phyloP scores from a whole-genome alignment of 176 grass and related monocot species.

The Ensete ventricosum region DNA sequence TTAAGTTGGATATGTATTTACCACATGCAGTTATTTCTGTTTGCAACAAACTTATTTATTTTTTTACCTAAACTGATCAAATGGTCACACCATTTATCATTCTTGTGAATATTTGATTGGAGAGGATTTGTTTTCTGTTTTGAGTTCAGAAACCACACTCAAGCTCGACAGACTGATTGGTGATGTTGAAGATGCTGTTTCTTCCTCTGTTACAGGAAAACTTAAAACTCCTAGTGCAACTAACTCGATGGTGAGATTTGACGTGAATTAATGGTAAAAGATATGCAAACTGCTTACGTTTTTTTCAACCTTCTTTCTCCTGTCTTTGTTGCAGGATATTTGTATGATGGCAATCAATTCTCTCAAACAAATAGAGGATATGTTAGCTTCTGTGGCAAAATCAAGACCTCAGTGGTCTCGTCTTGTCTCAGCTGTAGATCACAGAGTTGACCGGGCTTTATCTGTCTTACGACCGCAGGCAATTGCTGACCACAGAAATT shows the following conservation, averaged over 20 bases:
- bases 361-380: conserved; percentile 72
- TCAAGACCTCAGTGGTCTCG: conserved; percentile 64
- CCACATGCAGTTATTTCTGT: too few relatives aligned
- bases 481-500: conserved; percentile 78
- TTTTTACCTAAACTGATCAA: too few relatives aligned
- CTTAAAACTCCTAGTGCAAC: conserved; percentile 42
- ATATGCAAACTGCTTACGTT: not conserved
- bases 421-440: conserved; percentile 72
- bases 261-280: not conserved
- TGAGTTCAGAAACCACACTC: conserved; percentile 62
- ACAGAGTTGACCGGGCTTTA: conserved; percentile 84
- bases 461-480: conserved; percentile 79
- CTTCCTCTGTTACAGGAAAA: conserved; percentile 59
- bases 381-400: conserved; percentile 44
- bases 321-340: conserved; percentile 37
- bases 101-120: conserved; percentile 24
- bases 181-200: conserved; percentile 75
- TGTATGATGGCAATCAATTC: conserved; percentile 35
- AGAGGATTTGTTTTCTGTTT: conserved; percentile 21
- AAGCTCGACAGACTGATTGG: conserved; percentile 83
- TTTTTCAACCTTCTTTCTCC: not conserved
- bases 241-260: conserved; percentile 53
- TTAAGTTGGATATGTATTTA: not conserved
- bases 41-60: too few relatives aligned
- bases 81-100: conserved; percentile 17